Percentiles rank a stretch among this genome's conserved stretches.
These are phyloP conservation scores for Polysphondylium violaceum DNA, from an alignment of 78 protist genomes.

Conservation along the genomic window DNA sequence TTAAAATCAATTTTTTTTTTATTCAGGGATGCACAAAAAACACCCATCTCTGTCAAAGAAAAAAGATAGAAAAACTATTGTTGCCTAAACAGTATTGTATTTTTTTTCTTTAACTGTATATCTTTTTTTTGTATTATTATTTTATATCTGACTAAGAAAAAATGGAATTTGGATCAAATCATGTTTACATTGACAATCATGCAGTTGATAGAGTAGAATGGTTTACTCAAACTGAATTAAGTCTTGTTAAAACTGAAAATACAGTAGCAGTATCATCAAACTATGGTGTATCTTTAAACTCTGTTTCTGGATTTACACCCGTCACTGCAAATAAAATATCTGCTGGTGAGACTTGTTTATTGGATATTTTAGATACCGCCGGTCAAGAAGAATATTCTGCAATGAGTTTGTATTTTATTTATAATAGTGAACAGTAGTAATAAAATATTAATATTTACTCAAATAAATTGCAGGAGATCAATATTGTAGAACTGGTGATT, in stretches of 20 bases:
- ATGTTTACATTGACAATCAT: slow-evolving; percentile 29
- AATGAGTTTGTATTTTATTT: slow-evolving; percentile 86
- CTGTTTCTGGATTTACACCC: not conserved
- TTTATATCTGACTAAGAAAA: not conserved
- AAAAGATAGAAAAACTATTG: not conserved
- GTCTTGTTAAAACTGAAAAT: too few species aligned
- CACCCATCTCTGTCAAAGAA: too few species aligned
- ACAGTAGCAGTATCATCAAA: not conserved
- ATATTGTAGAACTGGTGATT: slow-evolving; percentile 73
- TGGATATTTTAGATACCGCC: slow-evolving; percentile 96
- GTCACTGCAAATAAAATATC: not conserved
- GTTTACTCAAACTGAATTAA: slow-evolving; percentile 26
- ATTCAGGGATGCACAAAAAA: too few species aligned
- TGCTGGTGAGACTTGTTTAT: slow-evolving; percentile 56
- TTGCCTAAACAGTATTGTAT: not conserved
- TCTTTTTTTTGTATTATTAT: not conserved
- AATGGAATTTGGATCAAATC: slow-evolving; percentile 65
- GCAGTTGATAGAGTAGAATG: slow-evolving; percentile 16
- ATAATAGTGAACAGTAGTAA: not conserved
- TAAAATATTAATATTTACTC: not conserved
- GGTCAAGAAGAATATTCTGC: slow-evolving; percentile 97
- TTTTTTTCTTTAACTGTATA: not conserved
- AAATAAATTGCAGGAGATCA: slow-evolving; percentile 33
- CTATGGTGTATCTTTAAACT: not conserved
- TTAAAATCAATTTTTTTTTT: too few species aligned